Evolutionary conservation across 2,329 filamentous ascomycete species (phyloP), one percentile per base, ranked within the genome.

Genomic region (Rutstroemia sydowiana): DNA sequence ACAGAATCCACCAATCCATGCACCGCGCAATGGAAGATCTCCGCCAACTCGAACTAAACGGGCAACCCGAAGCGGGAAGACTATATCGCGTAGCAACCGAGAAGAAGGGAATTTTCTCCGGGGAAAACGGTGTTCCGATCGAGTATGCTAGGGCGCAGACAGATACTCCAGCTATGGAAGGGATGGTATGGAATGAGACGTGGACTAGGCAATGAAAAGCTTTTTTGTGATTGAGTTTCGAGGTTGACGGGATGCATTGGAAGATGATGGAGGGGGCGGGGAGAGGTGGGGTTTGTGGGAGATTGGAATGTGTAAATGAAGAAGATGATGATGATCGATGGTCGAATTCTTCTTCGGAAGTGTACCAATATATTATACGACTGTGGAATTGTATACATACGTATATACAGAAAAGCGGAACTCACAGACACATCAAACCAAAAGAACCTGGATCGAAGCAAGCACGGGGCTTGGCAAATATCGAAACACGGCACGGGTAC

Each of bases 121-220:
- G 78, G 34, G 74, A 77, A 45, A 76, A 83, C 47, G 81, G 83
- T 54, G 77, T 96, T 52, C 93, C 93, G 13, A 91, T 97, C 64
- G 93, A 98, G 76, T 96, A 95, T 75, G 87, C 87, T 26, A 75
- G 87, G 59, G 75, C 81, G 57, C 87, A 95, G 77, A 92, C 87
- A 30, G 92, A 97, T 66, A 88, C 81, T 45, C 92, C 92, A 6
- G 74, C 76, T 0, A 77, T 76, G 64, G 81, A 85, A 59, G 82
- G 76, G 64, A 81, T 85, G 60, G 81, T 88, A n/a, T 98, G 92
- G 90, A 93, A 97, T 72, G 84, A 95, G 71, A 85, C 75, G 11
- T 98, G 93, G 93, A 95, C 83, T 74, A 79, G 84, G 70, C 65
- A 61, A 55, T 53, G 9, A 2, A 3, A n/a, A n/a, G n/a, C n/a